Evolutionary conservation across 1,284 basidiomycete species (phyloP), one percentile per base, ranked within the genome.

Genomic region (Exobasidium cylindrosporum): DNA sequence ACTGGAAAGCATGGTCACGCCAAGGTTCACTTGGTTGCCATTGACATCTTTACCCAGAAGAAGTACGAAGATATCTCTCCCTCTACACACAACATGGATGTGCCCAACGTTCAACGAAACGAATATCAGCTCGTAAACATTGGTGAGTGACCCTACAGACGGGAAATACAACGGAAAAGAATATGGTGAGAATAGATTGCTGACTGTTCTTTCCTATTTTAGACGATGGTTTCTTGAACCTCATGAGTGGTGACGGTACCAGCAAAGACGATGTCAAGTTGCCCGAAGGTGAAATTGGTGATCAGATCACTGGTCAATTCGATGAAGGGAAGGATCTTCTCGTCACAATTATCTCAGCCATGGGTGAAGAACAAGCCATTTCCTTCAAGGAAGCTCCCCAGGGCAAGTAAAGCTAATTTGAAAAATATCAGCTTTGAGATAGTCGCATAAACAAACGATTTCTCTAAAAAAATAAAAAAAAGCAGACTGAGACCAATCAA

Each of bases 31-130:
- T 87, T 98, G 74, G 87, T 97, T 79, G 96, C 88, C 81, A 90
- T 90, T 81, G 96, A 98, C 85, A 94, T 69, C 67, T 70, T 77
- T 64, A 76, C 75, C 55, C 58, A 60, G 58, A 62, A 65, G 61
- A 70, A 71, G 70, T 62, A 55, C 60, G 95, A 98, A 87, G 95
- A 97, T 87, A 94, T 97, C 82, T 95, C 84, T 76, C 95, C 95
- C 80, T 98, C 96, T 78, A 96, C 92, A 79, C 92, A 96, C 86
- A 96, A 96, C 85, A 91, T 97, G 91, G 93, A 97, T 80, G 95
- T 97, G 78, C 95, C 95, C 82, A 90, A 97, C 84, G 94, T 98
- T 81, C 73, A 62, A 62, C 91, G 95, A 82, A 86, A 85, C 67
- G 96, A 98, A 87, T 97, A 88, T 86, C 87, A 90, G 82, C 88